Base-by-base conservation (phyloP, 2,329 filamentous ascomycete genomes). In the Ascochyta fabae region DNA sequence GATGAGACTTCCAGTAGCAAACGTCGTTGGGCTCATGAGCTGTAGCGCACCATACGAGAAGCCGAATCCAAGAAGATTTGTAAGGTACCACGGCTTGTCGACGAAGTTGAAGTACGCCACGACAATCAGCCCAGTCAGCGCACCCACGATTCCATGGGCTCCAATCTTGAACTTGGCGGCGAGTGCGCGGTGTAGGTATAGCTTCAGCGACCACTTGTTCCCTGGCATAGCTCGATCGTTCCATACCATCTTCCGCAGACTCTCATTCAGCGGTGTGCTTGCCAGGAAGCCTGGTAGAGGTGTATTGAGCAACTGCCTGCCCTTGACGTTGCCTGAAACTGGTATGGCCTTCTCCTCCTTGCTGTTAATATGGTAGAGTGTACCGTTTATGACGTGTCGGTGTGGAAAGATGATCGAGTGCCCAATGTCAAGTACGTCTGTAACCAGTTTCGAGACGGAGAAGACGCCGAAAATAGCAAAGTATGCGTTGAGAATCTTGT, bases 21-120 rank as follows among this genome's bases (percentile, higher is more conserved):
- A 96, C 0, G 91, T 94, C 0, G 92, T 96, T 0, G 93, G 92
- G 1, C 92, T 96, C 79, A 98, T 86, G 48, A 96, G 78, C 66
- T 94, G 86, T 51, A 97, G 83, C 4, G 90, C 87, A 7, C 86
- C 85, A 69, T 98, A 97, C 62, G 89, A 93, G 78, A 96, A 92
- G 6, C 89, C 90, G 64, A 94, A 91, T 0, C 91, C 93, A 67
- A 97, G 84, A 33, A 96, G 78, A 70, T 98, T 98, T 41, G 91
- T 94, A 34, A 97, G 76, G 65, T 86, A 91, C 77, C 88, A 88
- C 29, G 84, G 83, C 63, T 85, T 86, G 24, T 76, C 75, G 24
- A 86, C 75, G 29, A 86, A 79, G 45, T 84, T 82, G 67, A 91
- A 88, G 75, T 92, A 94, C 6, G 81, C 73, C 19, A 88, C 78